Base-by-base conservation (phyloP, 192 early-diverging fungal genomes). In the Tieghemiomyces parasiticus region DNA sequence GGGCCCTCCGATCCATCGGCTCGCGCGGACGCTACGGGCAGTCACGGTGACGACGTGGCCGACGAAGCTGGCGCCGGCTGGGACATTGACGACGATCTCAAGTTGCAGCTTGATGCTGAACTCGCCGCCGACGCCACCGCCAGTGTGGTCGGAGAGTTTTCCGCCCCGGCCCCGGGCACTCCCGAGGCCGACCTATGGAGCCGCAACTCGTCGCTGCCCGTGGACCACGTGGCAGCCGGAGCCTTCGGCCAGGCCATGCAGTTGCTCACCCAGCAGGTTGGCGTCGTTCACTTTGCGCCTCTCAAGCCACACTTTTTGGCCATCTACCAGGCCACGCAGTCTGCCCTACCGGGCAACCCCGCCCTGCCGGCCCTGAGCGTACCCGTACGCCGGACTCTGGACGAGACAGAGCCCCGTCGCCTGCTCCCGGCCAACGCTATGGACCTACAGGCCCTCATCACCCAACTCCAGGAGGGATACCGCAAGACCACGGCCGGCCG, bases 231-330 rank as follows among this genome's bases (percentile, higher is more conserved):
- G 66, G 91, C 92, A 0, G 93, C 93, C 14, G 95, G 95, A 45
- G 83, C 87, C 26, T 97, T 95, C 68, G 93, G 95, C 62, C 84
- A 80, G 31, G 96, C 93, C 1, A 95, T 99, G 90, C 81, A 88
- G 84, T 68, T 93, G 42, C 75, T 99, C 44, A 91, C 90, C 67
- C 78, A 86, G 29, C 93, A 97, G 76, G 81, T 82, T n/a, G 96
- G 96, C 30, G 81, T 85, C 61, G 79, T 84, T 29, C 91, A 91
- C 71, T 99, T 99, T 81, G 87, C 78, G 44, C 88, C 90, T 12
- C 76, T 99, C 33, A 94, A 93, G 75, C 77, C 86, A 4, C 73
- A 80, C 35, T 96, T 99, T 70, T 63, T 95, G 71, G 69, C 84
- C 24, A 86, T 93, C 22, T 96, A 82, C 72, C 78, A 85, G 58